phyloP scores from a whole-genome alignment of 495 filamentous ascomycete genomes.

The Hypoxylon perforatum region DNA sequence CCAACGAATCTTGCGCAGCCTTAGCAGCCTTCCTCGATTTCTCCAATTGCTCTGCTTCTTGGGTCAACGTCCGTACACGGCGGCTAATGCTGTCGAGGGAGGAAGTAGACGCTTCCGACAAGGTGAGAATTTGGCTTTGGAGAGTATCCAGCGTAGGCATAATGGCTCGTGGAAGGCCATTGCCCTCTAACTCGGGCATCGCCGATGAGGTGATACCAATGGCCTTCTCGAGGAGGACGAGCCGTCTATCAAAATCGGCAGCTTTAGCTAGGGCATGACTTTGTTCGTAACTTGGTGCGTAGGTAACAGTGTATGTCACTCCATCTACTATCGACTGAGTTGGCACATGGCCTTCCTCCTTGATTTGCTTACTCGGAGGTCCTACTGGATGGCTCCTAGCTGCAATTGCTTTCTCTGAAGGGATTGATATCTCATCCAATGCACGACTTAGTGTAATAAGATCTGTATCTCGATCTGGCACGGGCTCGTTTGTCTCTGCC shows the following conservation, averaged over 20 bases:
- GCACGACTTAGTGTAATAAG: constrained; percentile 72
- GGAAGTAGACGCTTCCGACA: constrained; percentile 71
- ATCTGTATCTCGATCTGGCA: constrained; percentile 51
- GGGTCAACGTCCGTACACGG: constrained; percentile 76
- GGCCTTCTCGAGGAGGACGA: constrained; percentile 80
- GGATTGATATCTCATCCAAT: constrained; percentile 66
- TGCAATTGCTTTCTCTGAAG: constrained; percentile 44
- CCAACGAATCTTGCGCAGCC: constrained; percentile 68
- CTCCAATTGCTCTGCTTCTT: constrained; percentile 82
- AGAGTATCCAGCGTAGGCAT: constrained; percentile 84
- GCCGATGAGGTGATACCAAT: constrained; percentile 79
- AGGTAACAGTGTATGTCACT: constrained; percentile 64
- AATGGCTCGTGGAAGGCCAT: constrained; percentile 69
- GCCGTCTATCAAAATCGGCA: constrained; percentile 85
- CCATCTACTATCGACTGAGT: constrained; percentile 26
- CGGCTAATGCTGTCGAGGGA: constrained; percentile 79
- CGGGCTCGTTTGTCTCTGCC: constrained; percentile 46
- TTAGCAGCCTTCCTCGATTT: constrained; percentile 79
- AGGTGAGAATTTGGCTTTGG: constrained; percentile 73
- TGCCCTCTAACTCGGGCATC: constrained; percentile 70
- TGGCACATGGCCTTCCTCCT: constrained; percentile 26
- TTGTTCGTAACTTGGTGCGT: constrained; percentile 67
- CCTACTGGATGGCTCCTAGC: constrained; percentile 44
- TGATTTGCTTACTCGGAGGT: constrained; percentile 5
- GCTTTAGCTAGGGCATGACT: constrained; percentile 79